phyloP scores from a whole-genome alignment of 2,329 filamentous ascomycete genomes.

The Hypoxylon sp. region DNA sequence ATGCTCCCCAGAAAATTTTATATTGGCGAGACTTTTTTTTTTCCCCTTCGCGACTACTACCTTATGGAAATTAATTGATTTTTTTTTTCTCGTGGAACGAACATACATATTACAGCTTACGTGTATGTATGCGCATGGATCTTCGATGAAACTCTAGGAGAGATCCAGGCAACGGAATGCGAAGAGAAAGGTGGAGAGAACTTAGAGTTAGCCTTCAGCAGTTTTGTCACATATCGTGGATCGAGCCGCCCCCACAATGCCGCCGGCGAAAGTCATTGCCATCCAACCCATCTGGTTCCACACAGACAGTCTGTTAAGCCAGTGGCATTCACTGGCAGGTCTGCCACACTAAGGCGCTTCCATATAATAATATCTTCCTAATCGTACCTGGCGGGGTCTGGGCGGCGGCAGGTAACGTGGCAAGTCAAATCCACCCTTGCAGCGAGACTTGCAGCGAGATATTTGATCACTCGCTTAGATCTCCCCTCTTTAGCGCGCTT shows the following conservation, averaged over 20 bases:
- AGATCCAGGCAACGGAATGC: constrained; percentile 39
- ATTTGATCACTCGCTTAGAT: constrained; percentile 40
- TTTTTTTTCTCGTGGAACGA: constrained; percentile 26
- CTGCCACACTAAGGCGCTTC: constrained; percentile 1
- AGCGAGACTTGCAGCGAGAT: constrained; percentile 20
- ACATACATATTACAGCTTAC: constrained; percentile 45
- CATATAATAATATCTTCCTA: constrained; percentile 9
- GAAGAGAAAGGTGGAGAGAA: constrained; percentile 20
- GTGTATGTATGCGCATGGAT: constrained; percentile 43
- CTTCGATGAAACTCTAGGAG: constrained; percentile 32
- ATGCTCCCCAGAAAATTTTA: constrained; percentile 43
- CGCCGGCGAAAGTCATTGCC: constrained; percentile 11
- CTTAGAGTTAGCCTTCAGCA: background rate
- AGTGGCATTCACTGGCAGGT: background rate
- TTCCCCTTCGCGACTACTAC: constrained; percentile 29
- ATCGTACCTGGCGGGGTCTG: constrained; percentile 19
- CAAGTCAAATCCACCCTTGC: constrained; percentile 18
- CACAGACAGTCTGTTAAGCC: background rate
- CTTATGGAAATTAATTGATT: constrained; percentile 33
- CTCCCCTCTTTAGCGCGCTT: constrained; percentile 26
- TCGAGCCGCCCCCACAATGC: constrained; percentile 17
- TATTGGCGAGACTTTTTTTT: constrained; percentile 29
- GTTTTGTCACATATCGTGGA: constrained; percentile 25
- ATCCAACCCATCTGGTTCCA: background rate
- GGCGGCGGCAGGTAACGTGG: constrained; percentile 30